Percentiles rank a stretch among this genome's conserved stretches.
These are phyloP conservation scores for Stevia rebaudiana DNA, from an alignment of 140 eudicot species.

Conservation along the genomic window DNA sequence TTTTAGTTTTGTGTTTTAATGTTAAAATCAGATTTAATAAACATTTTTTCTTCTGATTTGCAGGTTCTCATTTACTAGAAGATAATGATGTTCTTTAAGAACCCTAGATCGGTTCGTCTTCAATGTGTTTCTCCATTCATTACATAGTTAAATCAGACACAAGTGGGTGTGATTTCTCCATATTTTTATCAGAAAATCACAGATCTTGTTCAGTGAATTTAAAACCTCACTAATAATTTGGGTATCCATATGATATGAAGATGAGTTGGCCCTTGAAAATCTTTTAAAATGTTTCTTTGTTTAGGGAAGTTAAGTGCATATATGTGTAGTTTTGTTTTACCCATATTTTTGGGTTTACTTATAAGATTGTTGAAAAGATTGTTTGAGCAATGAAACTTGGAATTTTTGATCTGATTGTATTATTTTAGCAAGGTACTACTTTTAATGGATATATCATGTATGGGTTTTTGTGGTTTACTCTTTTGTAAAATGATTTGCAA, in stretches of 20 bases:
- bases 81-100: slow-evolving; percentile 15
- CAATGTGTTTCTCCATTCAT: slow-evolving; percentile 17
- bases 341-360: slow-evolving; percentile 27
- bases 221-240: slow-evolving; percentile 25
- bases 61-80: slow-evolving; percentile 30
- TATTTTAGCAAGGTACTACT: neutral
- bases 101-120: slow-evolving; percentile 13
- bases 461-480: neutral
- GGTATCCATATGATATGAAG: slow-evolving; percentile 18
- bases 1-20: slow-evolving; percentile 1
- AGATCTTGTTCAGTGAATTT: slow-evolving; percentile 28
- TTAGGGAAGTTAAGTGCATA: slow-evolving; percentile 32
- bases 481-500: no score
- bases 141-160: slow-evolving; percentile 25
- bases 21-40: no score
- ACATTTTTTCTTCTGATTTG: neutral
- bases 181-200: slow-evolving; percentile 40
- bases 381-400: slow-evolving; percentile 26
- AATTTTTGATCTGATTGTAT: slow-evolving; percentile 8
- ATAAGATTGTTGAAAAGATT: slow-evolving; percentile 26
- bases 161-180: slow-evolving; percentile 32
- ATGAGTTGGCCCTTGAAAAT: slow-evolving; percentile 20
- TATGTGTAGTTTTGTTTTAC: slow-evolving; percentile 32
- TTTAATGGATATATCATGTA: neutral
- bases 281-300: neutral